A percentile compares a stretch with the other conserved stretches of the same genome.
These are phyloP conservation scores for Cylindrotheca fusiformis DNA, from an alignment of 108 stramenopile species.

Conservation along the genomic window DNA sequence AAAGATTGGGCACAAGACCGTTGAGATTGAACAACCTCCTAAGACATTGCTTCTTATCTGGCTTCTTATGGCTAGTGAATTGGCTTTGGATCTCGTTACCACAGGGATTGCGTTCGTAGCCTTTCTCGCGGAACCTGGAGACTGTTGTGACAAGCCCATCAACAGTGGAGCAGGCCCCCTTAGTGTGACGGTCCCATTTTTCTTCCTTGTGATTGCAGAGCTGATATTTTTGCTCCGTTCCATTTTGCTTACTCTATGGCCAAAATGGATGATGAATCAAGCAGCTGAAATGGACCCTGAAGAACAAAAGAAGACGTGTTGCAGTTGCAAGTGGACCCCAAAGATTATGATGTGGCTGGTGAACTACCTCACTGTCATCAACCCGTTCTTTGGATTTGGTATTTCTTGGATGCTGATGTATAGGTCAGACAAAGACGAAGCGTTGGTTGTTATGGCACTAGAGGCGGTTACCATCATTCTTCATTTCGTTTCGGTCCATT, in stretches of 20 bases:
- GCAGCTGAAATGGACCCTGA: too few species aligned
- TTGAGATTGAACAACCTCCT: constrained; percentile 20
- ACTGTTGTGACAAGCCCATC: constrained; percentile 25
- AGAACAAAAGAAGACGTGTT: constrained; percentile 1
- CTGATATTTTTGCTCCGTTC: constrained; percentile 15
- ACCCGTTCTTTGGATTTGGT: constrained; percentile 14
- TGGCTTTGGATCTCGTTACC: constrained; percentile 36
- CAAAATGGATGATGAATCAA: constrained; percentile 3
- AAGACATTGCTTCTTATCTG: constrained; percentile 29
- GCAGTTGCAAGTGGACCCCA: background rate
- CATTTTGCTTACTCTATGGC: constrained; percentile 21
- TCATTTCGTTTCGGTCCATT: constrained; percentile 10
- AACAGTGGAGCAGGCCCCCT: constrained; percentile 19
- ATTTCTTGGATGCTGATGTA: constrained; percentile 17
- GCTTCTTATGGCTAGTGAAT: constrained; percentile 20
- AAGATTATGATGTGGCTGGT: background rate
- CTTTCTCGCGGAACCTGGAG: constrained; percentile 5
- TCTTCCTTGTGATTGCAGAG: constrained; percentile 26
- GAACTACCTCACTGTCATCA: background rate
- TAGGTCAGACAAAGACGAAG: background rate
- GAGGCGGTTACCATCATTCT: constrained; percentile 6
- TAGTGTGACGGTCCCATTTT: constrained; percentile 24
- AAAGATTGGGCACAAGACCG: background rate
- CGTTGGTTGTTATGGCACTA: constrained; percentile 7
- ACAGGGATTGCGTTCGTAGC: constrained; percentile 27